Evolutionary conservation across 495 filamentous ascomycete genomes (phyloP), one percentile per base, ranked within the genome.

Genomic region (Penicillium verhagenii): DNA sequence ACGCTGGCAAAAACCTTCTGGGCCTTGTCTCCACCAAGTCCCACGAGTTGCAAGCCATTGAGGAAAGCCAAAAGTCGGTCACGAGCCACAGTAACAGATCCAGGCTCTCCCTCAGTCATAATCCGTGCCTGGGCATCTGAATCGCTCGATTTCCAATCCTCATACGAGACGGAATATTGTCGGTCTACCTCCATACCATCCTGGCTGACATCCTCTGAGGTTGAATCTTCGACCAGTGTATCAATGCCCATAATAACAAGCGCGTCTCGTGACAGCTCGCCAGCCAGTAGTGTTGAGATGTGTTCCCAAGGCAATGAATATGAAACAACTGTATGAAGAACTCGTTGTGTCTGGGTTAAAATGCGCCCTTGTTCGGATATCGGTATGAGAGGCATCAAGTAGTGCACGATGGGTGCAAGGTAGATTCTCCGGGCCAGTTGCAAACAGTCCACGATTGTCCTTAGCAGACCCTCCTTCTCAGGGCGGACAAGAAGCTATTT

Each of bases 1-100:
- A 91, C 79, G 54, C 85, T 77, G 20, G 88, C 91, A 58, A 94
- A 90, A 11, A 88, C 78, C 40, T 86, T 79, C 63, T 92, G 88
- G 46, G 89, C 89, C 50, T 78, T 79, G 54, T 89, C 85, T 7
- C 86, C 87, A 9, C 84, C 89, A 47, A 96, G 66, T 0, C 91
- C 92, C 7, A 92, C 85, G 21, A 82, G 79, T 50, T 86, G 77
- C 14, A 95, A 70, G 21, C 81, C 80, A 29, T 81, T 77, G 16
- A 89, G 71, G 16, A 90, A 68, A 28, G 75, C 72, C 19, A 85
- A 64, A 23, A 89, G 64, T 25, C 78, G 79, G 31, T 79, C 67
- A 20, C 82, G 79, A 23, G 81, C 71, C n/a, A 61, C 60, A 18
- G 63, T 72, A 10, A 75, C 72, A 3, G 57, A 56, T 3, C 40